These are phyloP conservation scores for Beauveria sp. DNA, from an alignment of 2,329 filamentous ascomycete genomes.

Conservation along the genomic window DNA sequence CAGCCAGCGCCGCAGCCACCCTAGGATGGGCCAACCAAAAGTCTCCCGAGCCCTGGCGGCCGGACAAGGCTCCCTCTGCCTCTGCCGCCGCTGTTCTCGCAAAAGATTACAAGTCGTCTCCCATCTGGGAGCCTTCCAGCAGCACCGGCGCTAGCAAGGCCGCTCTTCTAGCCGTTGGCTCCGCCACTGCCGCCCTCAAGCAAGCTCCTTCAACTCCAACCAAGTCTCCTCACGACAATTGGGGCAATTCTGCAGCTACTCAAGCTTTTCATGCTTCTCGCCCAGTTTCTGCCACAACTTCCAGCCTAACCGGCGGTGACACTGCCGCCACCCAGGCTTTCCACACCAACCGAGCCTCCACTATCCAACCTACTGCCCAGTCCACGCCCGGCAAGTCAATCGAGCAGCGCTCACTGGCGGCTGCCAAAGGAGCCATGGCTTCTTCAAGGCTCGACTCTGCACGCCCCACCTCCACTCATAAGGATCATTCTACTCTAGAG, in stretches of 20 bases:
- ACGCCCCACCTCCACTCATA: slow-evolving; percentile 12
- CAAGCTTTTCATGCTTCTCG: slow-evolving; percentile 49
- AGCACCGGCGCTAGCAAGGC: slow-evolving; percentile 66
- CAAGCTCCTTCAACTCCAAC: slow-evolving; percentile 14
- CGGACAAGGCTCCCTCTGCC: slow-evolving; percentile 47
- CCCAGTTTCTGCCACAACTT: slow-evolving; percentile 13
- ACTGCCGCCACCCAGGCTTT: slow-evolving; percentile 31
- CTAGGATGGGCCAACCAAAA: slow-evolving; percentile 67
- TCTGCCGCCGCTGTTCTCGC: slow-evolving; percentile 36
- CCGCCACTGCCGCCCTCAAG: slow-evolving; percentile 26
- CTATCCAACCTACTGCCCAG: slow-evolving; percentile 23
- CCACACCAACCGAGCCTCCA: slow-evolving; percentile 18
- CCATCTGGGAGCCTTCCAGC: slow-evolving; percentile 54
- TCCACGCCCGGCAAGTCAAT: slow-evolving; percentile 29
- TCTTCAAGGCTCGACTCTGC: slow-evolving; percentile 34
- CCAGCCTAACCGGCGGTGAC: slow-evolving; percentile 18
- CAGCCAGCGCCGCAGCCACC: slow-evolving; percentile 66
- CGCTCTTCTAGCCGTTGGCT: slow-evolving; percentile 54
- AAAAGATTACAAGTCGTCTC: slow-evolving; percentile 34
- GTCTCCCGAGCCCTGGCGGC: slow-evolving; percentile 57
- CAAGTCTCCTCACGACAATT: slow-evolving; percentile 25
- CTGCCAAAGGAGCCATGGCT: slow-evolving; percentile 70
- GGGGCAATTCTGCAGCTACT: slow-evolving; percentile 63
- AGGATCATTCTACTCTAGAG: slow-evolving; percentile 41
- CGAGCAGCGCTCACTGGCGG: slow-evolving; percentile 59